phyloP scores from a whole-genome alignment of 768 basidiomycete genomes.

The Leccinum variicolor region DNA sequence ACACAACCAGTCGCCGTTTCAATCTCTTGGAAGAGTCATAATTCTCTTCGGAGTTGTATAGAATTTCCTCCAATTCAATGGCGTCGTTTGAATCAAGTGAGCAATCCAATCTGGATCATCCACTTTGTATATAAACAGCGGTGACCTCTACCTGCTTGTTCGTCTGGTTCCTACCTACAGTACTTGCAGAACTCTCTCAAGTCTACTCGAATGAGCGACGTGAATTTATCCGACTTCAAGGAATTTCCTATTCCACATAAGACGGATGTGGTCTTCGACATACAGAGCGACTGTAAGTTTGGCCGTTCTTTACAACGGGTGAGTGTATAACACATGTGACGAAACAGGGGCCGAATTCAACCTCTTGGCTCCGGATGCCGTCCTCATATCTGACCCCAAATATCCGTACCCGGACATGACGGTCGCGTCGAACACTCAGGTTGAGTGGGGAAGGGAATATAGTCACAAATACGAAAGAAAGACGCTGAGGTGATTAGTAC shows the following conservation, averaged over 20 bases:
- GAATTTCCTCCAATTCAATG: neutral
- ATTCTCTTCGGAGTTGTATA: neutral
- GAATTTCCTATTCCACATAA: neutral
- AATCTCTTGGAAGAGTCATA: neutral
- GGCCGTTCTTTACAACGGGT: neutral
- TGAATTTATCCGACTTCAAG: neutral
- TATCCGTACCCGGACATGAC: neutral
- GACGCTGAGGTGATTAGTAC: slow-evolving; percentile 6
- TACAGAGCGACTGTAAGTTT: slow-evolving; percentile 7
- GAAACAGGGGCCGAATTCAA: slow-evolving; percentile 9
- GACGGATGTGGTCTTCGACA: slow-evolving; percentile 2
- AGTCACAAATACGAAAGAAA: neutral
- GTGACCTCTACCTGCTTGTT: neutral
- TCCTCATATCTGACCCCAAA: neutral
- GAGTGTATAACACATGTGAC: neutral
- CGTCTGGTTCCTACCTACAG: neutral
- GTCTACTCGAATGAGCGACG: neutral
- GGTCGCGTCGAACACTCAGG: slow-evolving; percentile 5
- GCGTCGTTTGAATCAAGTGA: neutral
- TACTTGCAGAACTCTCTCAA: neutral
- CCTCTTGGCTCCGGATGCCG: slow-evolving; percentile 5
- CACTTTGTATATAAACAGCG: neutral
- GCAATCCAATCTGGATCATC: neutral
- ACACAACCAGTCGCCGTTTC: neutral
- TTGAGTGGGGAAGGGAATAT: slow-evolving; percentile 8